Percentiles rank a stretch among this genome's conserved stretches.
Evolutionary conservation across 768 basidiomycete genomes (phyloP).

Genomic region (Serendipita sp.): DNA sequence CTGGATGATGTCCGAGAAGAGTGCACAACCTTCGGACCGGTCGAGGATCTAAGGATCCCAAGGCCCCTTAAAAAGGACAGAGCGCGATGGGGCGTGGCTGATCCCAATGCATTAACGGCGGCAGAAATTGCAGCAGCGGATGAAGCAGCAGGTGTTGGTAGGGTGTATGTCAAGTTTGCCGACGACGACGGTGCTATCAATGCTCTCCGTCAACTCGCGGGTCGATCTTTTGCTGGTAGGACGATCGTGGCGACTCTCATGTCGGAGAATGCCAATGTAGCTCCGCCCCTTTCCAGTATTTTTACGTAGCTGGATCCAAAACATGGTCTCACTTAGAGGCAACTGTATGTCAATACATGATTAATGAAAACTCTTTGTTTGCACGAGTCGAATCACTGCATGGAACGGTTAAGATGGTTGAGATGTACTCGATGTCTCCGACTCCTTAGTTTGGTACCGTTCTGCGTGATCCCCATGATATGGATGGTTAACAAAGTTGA

Average conservation of each 20-base stretch:
- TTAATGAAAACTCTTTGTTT: no score
- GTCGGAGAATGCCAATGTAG: conserved; percentile 69
- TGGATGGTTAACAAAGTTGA: conserved; percentile 88
- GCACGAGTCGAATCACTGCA: no score
- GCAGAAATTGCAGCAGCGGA: conserved; percentile 58
- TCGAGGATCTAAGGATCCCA: conserved; percentile 79
- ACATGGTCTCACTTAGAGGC: neutral
- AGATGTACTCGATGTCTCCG: no score
- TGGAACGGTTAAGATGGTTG: no score
- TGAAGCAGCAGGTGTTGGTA: conserved; percentile 83
- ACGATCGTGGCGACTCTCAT: conserved; percentile 77
- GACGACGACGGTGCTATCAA: conserved; percentile 42
- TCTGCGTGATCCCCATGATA: conserved; percentile 71
- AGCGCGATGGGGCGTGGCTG: conserved; percentile 54
- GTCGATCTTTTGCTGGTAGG: conserved; percentile 71
- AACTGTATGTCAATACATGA: no score
- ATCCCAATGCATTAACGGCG: conserved; percentile 40
- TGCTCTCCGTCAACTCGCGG: conserved; percentile 79
- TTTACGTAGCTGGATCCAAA: neutral
- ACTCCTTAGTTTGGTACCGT: conserved; percentile 42
- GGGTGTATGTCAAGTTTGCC: conserved; percentile 84
- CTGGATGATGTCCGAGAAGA: conserved; percentile 91
- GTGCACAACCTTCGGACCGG: conserved; percentile 60
- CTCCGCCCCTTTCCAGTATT: conserved; percentile 42
- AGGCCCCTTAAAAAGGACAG: conserved; percentile 79